phyloP scores from a whole-genome alignment of 2,329 filamentous ascomycete species.

The Paramyrothecium roridum region DNA sequence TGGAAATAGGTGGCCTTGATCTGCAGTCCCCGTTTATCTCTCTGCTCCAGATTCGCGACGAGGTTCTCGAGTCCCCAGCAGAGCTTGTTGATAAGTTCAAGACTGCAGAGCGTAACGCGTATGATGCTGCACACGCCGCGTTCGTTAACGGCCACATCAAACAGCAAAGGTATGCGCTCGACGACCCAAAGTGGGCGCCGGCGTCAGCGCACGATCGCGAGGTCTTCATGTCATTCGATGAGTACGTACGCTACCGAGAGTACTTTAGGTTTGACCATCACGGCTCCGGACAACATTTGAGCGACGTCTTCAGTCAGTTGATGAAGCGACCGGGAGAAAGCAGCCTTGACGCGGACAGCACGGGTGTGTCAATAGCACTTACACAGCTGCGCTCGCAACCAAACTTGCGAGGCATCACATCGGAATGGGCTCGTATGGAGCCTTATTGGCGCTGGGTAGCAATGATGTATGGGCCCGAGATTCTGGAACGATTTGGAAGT shows the following conservation, averaged over 20 bases:
- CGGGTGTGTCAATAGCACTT: constrained; percentile 18
- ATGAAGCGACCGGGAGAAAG: constrained; percentile 25
- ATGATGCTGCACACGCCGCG: constrained; percentile 26
- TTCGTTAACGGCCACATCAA: constrained; percentile 27
- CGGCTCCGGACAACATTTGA: constrained; percentile 14
- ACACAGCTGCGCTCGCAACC: constrained; percentile 10
- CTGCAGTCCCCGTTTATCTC: constrained; percentile 42
- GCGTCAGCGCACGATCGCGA: constrained; percentile 23
- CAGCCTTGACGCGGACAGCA: constrained; percentile 19
- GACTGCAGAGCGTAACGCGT: constrained; percentile 29
- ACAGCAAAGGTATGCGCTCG: constrained; percentile 2
- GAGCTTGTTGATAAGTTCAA: constrained; percentile 26
- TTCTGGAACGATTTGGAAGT: constrained; percentile 40
- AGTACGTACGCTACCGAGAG: constrained; percentile 40
- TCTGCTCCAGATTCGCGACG: constrained; percentile 33
- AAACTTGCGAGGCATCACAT: constrained; percentile 16
- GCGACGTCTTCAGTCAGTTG: constrained; percentile 30
- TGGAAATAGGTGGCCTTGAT: constrained; percentile 43
- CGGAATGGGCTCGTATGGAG: constrained; percentile 27
- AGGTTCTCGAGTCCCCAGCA: constrained; percentile 23
- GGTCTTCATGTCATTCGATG: constrained; percentile 41
- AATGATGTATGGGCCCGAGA: constrained; percentile 40
- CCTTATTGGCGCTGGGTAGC: constrained; percentile 47
- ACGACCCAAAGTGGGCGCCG: constrained; percentile 23
- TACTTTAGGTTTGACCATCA: constrained; percentile 28